Evolutionary conservation across 2,329 filamentous ascomycete species (phyloP), one percentile per base, ranked within the genome.

Genomic region (Meredithiella fracta): DNA sequence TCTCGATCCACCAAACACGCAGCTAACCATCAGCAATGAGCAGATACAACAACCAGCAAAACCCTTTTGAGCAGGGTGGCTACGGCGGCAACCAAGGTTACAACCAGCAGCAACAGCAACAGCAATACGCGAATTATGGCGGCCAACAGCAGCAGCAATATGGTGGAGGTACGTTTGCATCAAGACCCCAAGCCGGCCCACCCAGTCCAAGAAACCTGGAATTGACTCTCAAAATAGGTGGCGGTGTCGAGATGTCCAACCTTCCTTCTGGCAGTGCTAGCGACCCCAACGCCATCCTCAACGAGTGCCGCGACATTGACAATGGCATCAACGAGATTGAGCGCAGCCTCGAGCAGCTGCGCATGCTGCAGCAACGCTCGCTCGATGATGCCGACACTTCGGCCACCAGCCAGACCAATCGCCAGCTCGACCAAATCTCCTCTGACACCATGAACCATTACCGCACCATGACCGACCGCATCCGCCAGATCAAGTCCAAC

Each of bases 391-490:
- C 85, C 59, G 85, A 90, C 65, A 82, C 81, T 62, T 80, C 79
- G 44, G 72, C 77, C 52, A 78, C 80, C 55, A 84, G 82, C 63
- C 74, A 78, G 59, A 77, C 78, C 47, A 79, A 80, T 63, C 78
- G 78, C 60, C 77, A 85, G 63, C 79, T 96, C 61, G 86, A 94
- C 60, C 71, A 73, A 57, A 75, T 90, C 58, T 84, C 82, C 61
- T 76, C 82, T 47, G 83, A 91, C 61, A 91, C 90, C 62, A 94
- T 94, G 82, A 79, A 78, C 53, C 75, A 82, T 55, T 95, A 94
- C 74, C 83, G 86, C 60, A 79, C 77, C 59, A 78, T 97, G 57
- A 86, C 85, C 57, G 80, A 84, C 54, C 83, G 86, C 54, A 82
- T 96, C 61, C 86, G 85, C 69, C 74, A 77, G 60, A 78, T 96